These are phyloP conservation scores for Saccharomycopsis selenospora DNA, from an alignment of 805 yeast species.

Conservation along the genomic window DNA sequence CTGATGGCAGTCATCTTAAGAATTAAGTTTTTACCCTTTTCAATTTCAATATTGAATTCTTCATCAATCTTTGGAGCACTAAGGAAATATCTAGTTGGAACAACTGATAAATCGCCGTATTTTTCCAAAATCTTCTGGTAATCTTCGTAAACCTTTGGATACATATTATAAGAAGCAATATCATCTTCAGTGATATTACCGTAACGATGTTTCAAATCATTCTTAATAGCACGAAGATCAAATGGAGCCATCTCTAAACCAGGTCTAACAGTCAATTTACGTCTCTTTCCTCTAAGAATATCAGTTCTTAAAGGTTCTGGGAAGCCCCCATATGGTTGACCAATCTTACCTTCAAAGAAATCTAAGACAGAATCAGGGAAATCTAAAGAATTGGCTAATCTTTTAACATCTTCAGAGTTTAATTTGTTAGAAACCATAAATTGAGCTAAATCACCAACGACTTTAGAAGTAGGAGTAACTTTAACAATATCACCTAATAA, in stretches of 20 bases:
- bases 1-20: constrained; percentile 90
- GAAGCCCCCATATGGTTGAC: constrained; percentile 99
- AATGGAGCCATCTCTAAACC: constrained; percentile 86
- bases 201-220: constrained; percentile 69
- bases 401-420: constrained; percentile 73
- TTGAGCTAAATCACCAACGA: constrained; percentile 99
- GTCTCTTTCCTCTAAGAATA: constrained; percentile 85
- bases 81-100: constrained; percentile 88
- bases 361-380: constrained; percentile 98
- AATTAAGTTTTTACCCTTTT: constrained; percentile 89
- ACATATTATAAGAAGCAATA: constrained; percentile 94
- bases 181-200: constrained; percentile 79
- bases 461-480: constrained; percentile 99
- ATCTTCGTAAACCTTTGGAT: constrained; percentile 93
- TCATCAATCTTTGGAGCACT: constrained; percentile 83
- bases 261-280: constrained; percentile 82
- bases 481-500: constrained; percentile 94
- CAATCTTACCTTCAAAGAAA: constrained; percentile 98
- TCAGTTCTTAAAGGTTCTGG: constrained; percentile 97
- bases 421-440: constrained; percentile 97
- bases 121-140: constrained; percentile 65
- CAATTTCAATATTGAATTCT: constrained; percentile 83
- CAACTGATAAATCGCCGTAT: constrained; percentile 88
- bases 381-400: constrained; percentile 84
- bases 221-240: constrained; percentile 62